Conservation (phyloP, 2,329 filamentous ascomycete genomes). For the Fusarium tricinctum region DNA sequence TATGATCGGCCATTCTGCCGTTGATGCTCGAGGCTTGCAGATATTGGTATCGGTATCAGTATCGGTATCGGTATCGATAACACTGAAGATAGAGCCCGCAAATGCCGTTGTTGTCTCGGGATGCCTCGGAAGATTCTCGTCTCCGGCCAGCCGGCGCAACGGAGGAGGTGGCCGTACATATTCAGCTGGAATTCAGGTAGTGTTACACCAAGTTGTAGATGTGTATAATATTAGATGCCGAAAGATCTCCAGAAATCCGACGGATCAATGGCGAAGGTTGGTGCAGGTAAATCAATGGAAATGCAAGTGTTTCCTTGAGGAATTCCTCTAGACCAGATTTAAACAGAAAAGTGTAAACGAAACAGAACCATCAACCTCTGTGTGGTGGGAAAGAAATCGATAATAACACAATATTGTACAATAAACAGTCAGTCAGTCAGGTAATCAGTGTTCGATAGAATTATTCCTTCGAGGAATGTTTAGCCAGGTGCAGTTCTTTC, state of each 20-base stretch:
- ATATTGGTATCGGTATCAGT: conserved; percentile 25
- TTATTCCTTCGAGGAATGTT: conserved; percentile 6
- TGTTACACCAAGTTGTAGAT: conserved; percentile 21
- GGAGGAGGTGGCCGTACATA: conserved; percentile 40
- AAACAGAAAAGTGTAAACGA: conserved; percentile 9
- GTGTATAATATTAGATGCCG: conserved; percentile 37
- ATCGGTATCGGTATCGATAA: conserved; percentile 32
- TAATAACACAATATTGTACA: conserved; percentile 32
- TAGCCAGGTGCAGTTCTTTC: conserved; percentile 6
- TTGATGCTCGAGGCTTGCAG: conserved; percentile 20
- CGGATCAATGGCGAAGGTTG: conserved; percentile 15
- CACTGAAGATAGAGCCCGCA: conserved; percentile 21
- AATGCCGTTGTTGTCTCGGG: conserved; percentile 34
- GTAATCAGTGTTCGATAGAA: neutral
- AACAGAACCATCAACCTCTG: conserved; percentile 8
- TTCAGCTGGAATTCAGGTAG: conserved; percentile 29
- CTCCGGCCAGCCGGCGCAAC: conserved; percentile 35
- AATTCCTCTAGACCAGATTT: conserved; percentile 20
- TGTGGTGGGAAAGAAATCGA: conserved; percentile 1
- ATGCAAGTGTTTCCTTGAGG: conserved; percentile 12
- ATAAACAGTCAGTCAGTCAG: neutral
- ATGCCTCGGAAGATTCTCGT: conserved; percentile 28
- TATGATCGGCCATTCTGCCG: conserved; percentile 37
- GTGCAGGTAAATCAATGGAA: conserved; percentile 18
- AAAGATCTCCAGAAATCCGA: conserved; percentile 42